Evolutionary conservation across 352 stramenopile genomes (phyloP).

Genomic region (Peronospora belbahrii): DNA sequence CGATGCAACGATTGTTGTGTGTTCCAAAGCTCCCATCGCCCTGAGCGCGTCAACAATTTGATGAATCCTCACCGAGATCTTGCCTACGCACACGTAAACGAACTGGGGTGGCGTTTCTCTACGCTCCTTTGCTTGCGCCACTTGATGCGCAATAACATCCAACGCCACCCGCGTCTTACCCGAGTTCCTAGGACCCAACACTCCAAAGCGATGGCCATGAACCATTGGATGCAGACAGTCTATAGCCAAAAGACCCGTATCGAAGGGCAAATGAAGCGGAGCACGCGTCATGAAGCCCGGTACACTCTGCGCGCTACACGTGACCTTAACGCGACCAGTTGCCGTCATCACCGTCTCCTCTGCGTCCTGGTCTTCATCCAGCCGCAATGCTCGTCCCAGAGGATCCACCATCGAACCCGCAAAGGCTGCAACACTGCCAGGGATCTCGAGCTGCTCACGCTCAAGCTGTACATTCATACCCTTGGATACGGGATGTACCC

Average conservation of each 20-base stretch:
- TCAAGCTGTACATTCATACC: conserved; percentile 60
- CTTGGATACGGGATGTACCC: conserved; percentile 24
- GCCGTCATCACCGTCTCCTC: not conserved
- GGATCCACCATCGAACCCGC: conserved; percentile 41
- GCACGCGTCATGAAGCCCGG: conserved; percentile 53
- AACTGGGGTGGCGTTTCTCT: conserved; percentile 47
- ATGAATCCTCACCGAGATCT: conserved; percentile 45
- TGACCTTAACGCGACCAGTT: conserved; percentile 36
- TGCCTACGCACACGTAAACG: conserved; percentile 70
- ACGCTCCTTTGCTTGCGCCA: conserved; percentile 22
- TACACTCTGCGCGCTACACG: conserved; percentile 53
- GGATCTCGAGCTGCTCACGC: conserved; percentile 41
- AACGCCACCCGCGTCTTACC: conserved; percentile 67
- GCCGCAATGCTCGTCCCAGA: conserved; percentile 31
- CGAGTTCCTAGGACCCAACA: conserved; percentile 57
- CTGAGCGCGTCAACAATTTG: conserved; percentile 56
- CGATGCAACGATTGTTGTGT: conserved; percentile 65
- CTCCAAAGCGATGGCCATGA: conserved; percentile 54
- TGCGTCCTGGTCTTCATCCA: conserved; percentile 1
- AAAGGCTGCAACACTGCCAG: conserved; percentile 37
- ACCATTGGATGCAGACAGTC: conserved; percentile 75
- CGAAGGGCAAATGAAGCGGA: conserved; percentile 41
- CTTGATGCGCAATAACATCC: conserved; percentile 58
- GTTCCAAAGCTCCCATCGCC: conserved; percentile 29
- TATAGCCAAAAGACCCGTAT: conserved; percentile 59